Base-by-base conservation (phyloP, 2,329 filamentous ascomycete species). In the Diaporthe citriasiana region DNA sequence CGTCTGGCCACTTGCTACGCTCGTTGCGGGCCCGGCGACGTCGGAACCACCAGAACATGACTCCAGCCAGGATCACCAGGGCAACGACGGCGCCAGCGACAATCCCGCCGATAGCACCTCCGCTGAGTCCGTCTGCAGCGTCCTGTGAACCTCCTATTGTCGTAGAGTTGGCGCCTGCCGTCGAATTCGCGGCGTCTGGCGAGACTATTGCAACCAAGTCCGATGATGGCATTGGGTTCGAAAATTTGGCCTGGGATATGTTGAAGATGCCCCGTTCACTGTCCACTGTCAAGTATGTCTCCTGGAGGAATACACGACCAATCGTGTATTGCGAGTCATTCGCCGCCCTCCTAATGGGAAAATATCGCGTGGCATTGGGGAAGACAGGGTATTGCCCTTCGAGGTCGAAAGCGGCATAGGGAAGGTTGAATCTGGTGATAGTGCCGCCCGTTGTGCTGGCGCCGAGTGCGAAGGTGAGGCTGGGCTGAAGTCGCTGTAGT, bases 291-390 rank as follows among this genome's bases (percentile, higher is more conserved):
- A 68, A 27, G 17, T 68, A 68, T 13, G 63, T 53, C 63, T 68
- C 63, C 25, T 68, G 63, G n/a, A 68, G 63, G 47, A 68, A 68
- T 15, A 51, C 47, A 8, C 63, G 63, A 53, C 63, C 63, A 22
- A 68, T 68, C 25, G 63, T 68, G 30, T 68, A 68, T 35, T 68
- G 63, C 33, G 63, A 53, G n/a, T 68, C 63, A 22, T 68, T 53
- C 19, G 30, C 47, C 8, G 63, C 47, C 47, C 63, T 38, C 33
- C 63, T 68, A 13, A 68, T 68, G 9, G 63, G 63, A 35, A 68
- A 68, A 27, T 68, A 68, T 15, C 63, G 63, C n/a, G 63, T 68
- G n/a, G 63, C 13, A 19, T 68, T 68, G 7, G 47, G 33, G 33
- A 68, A 68, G 3, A 68, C 47, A 13, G 63, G 63, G 33, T 53